Base-by-base conservation (phyloP, 1,284 basidiomycete species). In the Rhodotorula sp. region DNA sequence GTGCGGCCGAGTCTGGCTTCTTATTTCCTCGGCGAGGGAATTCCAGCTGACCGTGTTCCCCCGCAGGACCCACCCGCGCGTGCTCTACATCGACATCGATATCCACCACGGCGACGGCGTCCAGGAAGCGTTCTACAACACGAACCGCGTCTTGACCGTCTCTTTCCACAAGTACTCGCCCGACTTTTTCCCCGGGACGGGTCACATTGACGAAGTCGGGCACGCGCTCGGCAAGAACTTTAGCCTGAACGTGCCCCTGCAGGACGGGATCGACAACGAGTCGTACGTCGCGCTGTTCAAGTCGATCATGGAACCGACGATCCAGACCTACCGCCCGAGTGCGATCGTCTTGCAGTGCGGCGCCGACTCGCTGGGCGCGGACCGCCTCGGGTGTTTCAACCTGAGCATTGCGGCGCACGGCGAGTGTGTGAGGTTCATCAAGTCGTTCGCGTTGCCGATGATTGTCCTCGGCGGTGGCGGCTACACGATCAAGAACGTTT, bases 161-260 rank as follows among this genome's bases (percentile, higher is more conserved):
- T 98, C 95, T 0, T 99, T 99, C 82, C 95, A 99, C 85, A 99
- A 99, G 82, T 99, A 97, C 83, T 95, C 92, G 3, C 93, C 93
- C 72, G 93, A 97, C 79, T 99, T 99, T 84, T 99, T 99, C 82
- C 94, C 94, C 0, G 93, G 93, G 0, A 97, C 94, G 0, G 94
- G 94, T 21, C 93, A 94, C 80, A 85, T 95, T 18, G 91, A 93
- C 78, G 94, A 97, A 82, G 91, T 92, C 69, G 85, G 85, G 12
- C 90, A 92, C n/a, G 86, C 86, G 26, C 81, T 89, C 3, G 97
- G 95, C 67, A 97, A 97, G 83, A 91, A 99, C 81, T 99, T 98
- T 81, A 91, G 89, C 69, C 85, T 99, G 62, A 99, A 99, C 79
- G 92, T 99, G 1, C 97, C 95, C 1, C 83, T 99, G 0, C 91